Evolutionary conservation across 106 monocot species (phyloP).

Genomic region (Chionographis japonica): DNA sequence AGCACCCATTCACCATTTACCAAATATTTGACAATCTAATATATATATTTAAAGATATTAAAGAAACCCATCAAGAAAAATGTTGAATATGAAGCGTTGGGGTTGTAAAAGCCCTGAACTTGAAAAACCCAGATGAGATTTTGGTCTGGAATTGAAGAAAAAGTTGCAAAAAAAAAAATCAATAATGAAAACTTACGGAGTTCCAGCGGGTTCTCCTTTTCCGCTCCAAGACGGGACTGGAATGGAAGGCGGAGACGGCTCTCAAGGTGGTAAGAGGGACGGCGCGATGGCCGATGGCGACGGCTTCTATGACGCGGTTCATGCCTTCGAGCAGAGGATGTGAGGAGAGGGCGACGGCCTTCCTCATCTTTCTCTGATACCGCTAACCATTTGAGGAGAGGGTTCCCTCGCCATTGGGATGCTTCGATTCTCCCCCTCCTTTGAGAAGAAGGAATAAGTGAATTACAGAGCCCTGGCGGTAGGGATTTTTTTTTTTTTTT

Average conservation of each 20-base stretch:
- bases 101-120: background rate
- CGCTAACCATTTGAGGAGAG: no score
- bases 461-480: no score
- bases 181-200: slow-evolving; percentile 14
- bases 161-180: background rate
- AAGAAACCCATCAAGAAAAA: no score
- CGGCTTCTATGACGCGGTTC: slow-evolving; percentile 1
- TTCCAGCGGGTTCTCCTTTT: slow-evolving; percentile 35
- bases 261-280: background rate
- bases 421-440: no score
- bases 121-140: background rate
- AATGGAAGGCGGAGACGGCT: slow-evolving; percentile 32
- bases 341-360: background rate
- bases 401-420: no score
- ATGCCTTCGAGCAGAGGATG: background rate
- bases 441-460: no score
- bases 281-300: background rate
- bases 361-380: no score
- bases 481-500: no score
- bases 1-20: no score
- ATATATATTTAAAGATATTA: no score
- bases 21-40: no score
- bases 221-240: slow-evolving; percentile 29
- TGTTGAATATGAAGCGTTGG: no score
- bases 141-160: background rate